Percentiles rank a stretch among this genome's conserved stretches.
Evolutionary conservation across 2,329 filamentous ascomycete species (phyloP).

Genomic region (Aspergillus unguis): DNA sequence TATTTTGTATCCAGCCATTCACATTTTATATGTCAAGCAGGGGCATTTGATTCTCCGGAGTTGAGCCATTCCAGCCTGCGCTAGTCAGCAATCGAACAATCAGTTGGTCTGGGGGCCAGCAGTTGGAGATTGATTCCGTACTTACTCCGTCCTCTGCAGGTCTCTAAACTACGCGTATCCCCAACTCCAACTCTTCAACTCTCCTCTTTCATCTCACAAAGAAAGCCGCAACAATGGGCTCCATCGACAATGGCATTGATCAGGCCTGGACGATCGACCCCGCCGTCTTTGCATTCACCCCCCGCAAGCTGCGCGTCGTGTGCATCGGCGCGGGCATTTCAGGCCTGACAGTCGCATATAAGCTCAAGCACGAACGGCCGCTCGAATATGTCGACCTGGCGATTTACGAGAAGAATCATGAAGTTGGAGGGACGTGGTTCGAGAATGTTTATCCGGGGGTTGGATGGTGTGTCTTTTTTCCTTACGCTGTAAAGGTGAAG

Average conservation of each 20-base stretch:
- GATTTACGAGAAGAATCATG: conserved; percentile 1
- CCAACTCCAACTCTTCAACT: background rate
- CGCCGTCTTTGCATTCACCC: conserved; percentile 11
- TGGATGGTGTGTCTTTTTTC: background rate
- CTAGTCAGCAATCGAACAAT: no score
- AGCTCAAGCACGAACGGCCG: conserved; percentile 27
- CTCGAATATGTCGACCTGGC: background rate
- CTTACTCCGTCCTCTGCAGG: no score
- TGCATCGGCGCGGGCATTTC: conserved; percentile 30
- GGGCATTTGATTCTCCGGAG: no score
- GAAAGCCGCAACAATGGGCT: background rate
- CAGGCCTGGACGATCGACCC: background rate
- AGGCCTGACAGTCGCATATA: conserved; percentile 40
- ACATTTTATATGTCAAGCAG: no score
- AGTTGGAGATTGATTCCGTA: no score
- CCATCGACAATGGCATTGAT: background rate
- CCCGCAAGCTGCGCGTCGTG: conserved; percentile 17
- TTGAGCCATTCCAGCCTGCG: no score
- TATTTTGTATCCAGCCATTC: no score
- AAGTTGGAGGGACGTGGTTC: conserved; percentile 4
- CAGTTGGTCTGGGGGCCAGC: no score
- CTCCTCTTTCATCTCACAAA: background rate
- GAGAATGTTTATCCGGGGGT: conserved; percentile 4
- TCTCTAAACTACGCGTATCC: no score
- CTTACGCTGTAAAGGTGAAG: background rate